A percentile compares a stretch with the other conserved stretches of the same genome.
These are phyloP conservation scores for Daldinia loculata DNA, from an alignment of 495 filamentous ascomycete species.

Conservation along the genomic window DNA sequence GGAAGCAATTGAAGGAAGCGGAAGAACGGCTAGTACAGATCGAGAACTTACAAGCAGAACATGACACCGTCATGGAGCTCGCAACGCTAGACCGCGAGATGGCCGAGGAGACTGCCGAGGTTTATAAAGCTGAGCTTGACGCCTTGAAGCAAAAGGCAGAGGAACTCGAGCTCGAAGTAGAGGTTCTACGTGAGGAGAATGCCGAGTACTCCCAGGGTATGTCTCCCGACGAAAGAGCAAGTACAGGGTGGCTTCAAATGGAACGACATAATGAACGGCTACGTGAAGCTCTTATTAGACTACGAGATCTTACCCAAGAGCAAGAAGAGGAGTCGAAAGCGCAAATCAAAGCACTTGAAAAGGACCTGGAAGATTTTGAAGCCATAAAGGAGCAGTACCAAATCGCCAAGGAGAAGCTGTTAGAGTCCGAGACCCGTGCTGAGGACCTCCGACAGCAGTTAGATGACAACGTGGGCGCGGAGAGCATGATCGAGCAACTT, in stretches of 20 bases:
- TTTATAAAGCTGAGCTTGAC: slow-evolving; percentile 81
- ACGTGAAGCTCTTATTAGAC: slow-evolving; percentile 81
- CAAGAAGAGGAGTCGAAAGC: slow-evolving; percentile 80
- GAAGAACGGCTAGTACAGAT: slow-evolving; percentile 72
- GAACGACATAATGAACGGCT: slow-evolving; percentile 87
- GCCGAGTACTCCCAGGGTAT: slow-evolving; percentile 81
- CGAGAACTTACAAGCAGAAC: slow-evolving; percentile 78
- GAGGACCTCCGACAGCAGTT: slow-evolving; percentile 91
- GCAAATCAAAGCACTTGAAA: slow-evolving; percentile 79
- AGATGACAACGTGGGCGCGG: slow-evolving; percentile 83
- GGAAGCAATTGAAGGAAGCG: slow-evolving; percentile 78
- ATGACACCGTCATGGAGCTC: slow-evolving; percentile 86
- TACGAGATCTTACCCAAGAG: slow-evolving; percentile 87
- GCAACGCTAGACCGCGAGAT: slow-evolving; percentile 91
- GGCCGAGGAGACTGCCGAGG: slow-evolving; percentile 92
- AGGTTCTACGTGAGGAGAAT: slow-evolving; percentile 88
- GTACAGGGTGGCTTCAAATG: slow-evolving; percentile 89
- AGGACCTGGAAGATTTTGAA: slow-evolving; percentile 77
- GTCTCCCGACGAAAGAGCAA: slow-evolving; percentile 85
- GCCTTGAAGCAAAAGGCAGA: slow-evolving; percentile 75
- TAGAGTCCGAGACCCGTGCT: slow-evolving; percentile 75
- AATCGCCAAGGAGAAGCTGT: slow-evolving; percentile 72
- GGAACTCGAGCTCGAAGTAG: slow-evolving; percentile 86
- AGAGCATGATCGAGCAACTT: slow-evolving; percentile 92
- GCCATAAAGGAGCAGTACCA: slow-evolving; percentile 75